These are phyloP conservation scores for Talaromyces atroroseus DNA, from an alignment of 2,329 filamentous ascomycete genomes.

Conservation along the genomic window DNA sequence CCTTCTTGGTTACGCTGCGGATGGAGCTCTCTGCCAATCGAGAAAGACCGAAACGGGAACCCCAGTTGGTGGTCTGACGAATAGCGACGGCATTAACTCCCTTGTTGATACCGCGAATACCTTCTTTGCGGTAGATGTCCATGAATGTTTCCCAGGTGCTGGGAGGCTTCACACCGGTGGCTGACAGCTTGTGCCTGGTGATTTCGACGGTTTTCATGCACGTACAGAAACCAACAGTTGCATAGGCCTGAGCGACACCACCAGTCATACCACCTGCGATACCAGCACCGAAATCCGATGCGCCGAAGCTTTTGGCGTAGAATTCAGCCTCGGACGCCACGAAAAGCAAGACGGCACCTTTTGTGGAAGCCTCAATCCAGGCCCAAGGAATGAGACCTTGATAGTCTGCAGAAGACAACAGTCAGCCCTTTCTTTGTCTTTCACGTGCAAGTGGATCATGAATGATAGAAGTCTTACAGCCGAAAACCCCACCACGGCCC, in stretches of 20 bases:
- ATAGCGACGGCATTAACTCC: conserved; percentile 98
- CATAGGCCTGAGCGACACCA: conserved; percentile 95
- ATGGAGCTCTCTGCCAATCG: conserved; percentile 88
- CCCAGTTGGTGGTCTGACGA: conserved; percentile 99
- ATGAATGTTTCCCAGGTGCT: conserved; percentile 93
- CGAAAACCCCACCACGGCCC: conserved; percentile 85
- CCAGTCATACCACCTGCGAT: conserved; percentile 88
- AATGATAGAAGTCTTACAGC: conserved; percentile 74
- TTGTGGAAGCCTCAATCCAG: conserved; percentile 99
- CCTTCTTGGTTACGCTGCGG: conserved; percentile 70
- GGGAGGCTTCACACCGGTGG: conserved; percentile 74
- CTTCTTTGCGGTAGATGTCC: conserved; percentile 92
- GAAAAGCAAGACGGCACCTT: conserved; percentile 97
- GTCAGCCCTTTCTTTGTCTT: background rate
- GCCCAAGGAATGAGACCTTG: conserved; percentile 99
- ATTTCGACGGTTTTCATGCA: conserved; percentile 99
- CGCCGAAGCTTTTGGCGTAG: conserved; percentile 78
- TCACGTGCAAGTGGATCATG: conserved; percentile 6
- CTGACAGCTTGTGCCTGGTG: conserved; percentile 93
- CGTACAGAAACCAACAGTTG: conserved; percentile 99
- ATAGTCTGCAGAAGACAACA: conserved; percentile 63
- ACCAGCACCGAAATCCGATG: conserved; percentile 78
- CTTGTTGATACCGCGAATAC: conserved; percentile 93
- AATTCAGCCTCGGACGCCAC: conserved; percentile 98
- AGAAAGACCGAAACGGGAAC: conserved; percentile 87